A percentile compares a stretch with the other conserved stretches of the same genome.
phyloP scores from a whole-genome alignment of 2,329 filamentous ascomycete genomes.

The Neopestalotiopsis sp. region DNA sequence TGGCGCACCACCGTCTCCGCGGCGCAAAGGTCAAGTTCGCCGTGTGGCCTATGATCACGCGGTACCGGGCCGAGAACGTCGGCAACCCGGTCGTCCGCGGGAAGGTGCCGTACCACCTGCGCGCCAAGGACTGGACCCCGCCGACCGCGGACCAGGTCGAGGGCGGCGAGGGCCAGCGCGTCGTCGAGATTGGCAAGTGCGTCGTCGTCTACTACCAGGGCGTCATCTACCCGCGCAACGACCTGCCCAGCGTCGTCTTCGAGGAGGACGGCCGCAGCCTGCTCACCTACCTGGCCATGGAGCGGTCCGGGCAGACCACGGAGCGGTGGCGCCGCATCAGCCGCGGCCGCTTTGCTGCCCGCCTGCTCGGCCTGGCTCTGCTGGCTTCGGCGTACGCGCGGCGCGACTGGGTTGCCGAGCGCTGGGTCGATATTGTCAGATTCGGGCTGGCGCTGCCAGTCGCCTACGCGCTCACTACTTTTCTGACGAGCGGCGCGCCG shows the following conservation, averaged over 20 bases:
- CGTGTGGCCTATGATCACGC: constrained; percentile 36
- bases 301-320: not conserved
- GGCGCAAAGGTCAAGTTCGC: constrained; percentile 38
- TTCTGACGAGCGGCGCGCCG: not conserved
- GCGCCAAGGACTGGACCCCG: not conserved
- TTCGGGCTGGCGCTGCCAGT: not conserved
- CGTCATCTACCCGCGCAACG: constrained; percentile 27
- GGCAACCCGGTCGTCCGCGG: constrained; percentile 16
- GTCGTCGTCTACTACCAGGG: constrained; percentile 38
- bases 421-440: not conserved
- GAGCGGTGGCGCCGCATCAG: not conserved
- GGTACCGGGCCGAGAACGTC: constrained; percentile 30
- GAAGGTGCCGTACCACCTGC: too few relatives aligned
- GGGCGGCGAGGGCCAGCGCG: constrained; percentile 30
- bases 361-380: not conserved
- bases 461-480: not conserved
- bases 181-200: constrained; percentile 28
- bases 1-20: constrained; percentile 30
- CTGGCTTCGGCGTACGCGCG: not conserved
- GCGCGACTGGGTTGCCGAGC: not conserved
- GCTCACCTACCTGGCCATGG: not conserved
- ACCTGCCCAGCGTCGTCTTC: not conserved
- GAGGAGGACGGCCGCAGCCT: not conserved
- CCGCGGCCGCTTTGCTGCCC: not conserved
- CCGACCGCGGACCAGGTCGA: not conserved